Evolutionary conservation across 2,329 filamentous ascomycete genomes (phyloP).

Genomic region (Fusarium penzigii): DNA sequence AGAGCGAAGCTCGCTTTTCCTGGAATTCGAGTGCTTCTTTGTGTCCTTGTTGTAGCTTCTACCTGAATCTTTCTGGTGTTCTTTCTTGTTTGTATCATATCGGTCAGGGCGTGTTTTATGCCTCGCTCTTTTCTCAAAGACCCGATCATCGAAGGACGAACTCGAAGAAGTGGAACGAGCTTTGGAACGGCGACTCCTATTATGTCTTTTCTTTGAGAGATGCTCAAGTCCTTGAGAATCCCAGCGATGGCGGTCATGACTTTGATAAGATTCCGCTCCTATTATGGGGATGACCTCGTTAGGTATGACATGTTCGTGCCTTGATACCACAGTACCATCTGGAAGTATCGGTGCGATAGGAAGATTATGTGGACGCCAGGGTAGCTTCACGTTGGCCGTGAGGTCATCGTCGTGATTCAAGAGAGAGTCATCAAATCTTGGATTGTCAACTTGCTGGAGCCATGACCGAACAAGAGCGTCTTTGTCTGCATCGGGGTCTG

Average conservation of each 20-base stretch:
- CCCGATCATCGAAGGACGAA: not conserved
- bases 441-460: constrained; percentile 3
- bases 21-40: constrained; percentile 4
- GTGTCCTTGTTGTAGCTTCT: constrained; percentile 4
- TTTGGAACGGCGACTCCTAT: not conserved
- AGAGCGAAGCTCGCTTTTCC: constrained; percentile 35
- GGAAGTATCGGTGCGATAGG: not conserved
- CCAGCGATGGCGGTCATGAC: not conserved
- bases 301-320: not conserved
- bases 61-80: not conserved
- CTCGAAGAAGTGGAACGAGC: not conserved
- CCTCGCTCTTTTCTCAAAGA: constrained; percentile 53
- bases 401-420: not conserved
- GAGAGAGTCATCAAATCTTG: not conserved
- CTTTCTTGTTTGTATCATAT: constrained; percentile 47
- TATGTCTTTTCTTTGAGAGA: constrained; percentile 10
- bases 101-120: constrained; percentile 57
- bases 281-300: not conserved
- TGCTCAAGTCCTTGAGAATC: not conserved
- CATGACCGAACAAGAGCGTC: constrained; percentile 12
- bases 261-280: constrained; percentile 2
- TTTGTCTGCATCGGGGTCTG: not conserved
- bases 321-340: not conserved
- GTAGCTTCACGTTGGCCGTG: not conserved
- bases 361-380: constrained; percentile 11